These are phyloP conservation scores for Eimeria sp. DNA, from an alignment of 169 alveolate species.

Conservation along the genomic window DNA sequence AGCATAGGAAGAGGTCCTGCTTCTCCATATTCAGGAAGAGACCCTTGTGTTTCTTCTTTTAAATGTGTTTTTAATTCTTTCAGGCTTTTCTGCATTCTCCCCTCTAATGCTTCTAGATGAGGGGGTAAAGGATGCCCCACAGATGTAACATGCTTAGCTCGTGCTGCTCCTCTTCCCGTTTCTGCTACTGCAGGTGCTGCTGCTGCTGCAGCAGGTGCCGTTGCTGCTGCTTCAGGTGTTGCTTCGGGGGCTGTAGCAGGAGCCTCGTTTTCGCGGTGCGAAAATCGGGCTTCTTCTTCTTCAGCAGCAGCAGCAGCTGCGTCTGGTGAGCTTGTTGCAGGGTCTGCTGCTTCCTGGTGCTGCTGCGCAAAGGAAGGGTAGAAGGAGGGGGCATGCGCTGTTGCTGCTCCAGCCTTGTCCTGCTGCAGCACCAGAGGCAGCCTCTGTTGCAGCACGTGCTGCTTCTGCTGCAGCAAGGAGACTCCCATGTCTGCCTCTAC, in stretches of 20 bases:
- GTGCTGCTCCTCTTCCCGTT: neutral
- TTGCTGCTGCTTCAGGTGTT: neutral
- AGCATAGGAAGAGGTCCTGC: neutral
- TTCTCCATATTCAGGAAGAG: constrained; percentile 13
- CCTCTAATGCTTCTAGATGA: neutral
- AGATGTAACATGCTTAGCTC: constrained; percentile 7
- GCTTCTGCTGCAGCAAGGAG: constrained; percentile 1
- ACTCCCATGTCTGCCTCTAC: constrained; percentile 7
- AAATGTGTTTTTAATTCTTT: neutral
- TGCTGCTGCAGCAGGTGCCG: neutral
- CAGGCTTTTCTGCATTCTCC: neutral
- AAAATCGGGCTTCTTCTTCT: neutral
- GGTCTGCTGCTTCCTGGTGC: neutral
- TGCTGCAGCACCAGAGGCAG: too few species aligned
- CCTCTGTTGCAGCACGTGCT: neutral
- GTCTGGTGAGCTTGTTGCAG: neutral
- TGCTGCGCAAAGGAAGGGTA: neutral
- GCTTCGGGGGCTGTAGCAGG: neutral
- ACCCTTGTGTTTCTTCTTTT: neutral
- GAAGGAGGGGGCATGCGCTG: neutral
- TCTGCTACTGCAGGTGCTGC: neutral
- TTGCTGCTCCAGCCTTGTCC: neutral
- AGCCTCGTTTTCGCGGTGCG: neutral
- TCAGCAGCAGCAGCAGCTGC: neutral
- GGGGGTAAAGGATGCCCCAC: constrained; percentile 20